A percentile compares a stretch with the other conserved stretches of the same genome.
These are phyloP conservation scores for Pterocarpus santalinus DNA, from an alignment of 306 rosid species.

Conservation along the genomic window DNA sequence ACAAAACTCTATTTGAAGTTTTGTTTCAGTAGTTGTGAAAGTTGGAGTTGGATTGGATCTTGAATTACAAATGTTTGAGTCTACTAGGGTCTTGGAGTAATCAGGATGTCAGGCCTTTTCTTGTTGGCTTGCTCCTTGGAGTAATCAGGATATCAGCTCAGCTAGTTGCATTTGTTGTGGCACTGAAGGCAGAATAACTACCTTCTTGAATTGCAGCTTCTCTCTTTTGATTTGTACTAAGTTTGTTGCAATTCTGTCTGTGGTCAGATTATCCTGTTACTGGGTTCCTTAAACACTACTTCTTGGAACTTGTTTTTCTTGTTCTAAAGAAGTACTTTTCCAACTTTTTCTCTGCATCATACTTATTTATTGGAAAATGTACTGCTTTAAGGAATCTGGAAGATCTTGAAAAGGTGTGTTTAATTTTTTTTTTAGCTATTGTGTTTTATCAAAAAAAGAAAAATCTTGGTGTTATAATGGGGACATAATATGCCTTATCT, in stretches of 20 bases:
- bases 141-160: neutral
- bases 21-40: conserved; percentile 17
- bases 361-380: conserved; percentile 3
- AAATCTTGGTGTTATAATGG: neutral
- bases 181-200: neutral
- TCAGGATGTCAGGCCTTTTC: neutral
- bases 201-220: conserved; percentile 5
- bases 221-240: neutral
- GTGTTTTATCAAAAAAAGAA: neutral
- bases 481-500: conserved; percentile 9
- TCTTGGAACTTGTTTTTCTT: conserved; percentile 1
- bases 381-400: neutral
- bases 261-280: conserved; percentile 1
- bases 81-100: neutral
- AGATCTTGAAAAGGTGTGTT: neutral
- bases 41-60: conserved; percentile 2
- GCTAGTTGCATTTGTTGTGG: neutral
- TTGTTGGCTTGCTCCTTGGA: neutral
- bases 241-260: neutral
- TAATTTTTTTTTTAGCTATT: neutral
- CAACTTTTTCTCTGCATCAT: neutral
- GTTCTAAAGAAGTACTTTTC: conserved; percentile 5
- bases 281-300: conserved; percentile 11
- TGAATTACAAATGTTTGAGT: conserved; percentile 16
- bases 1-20: neutral